Percentiles rank a stretch among this genome's conserved stretches.
Evolutionary conservation across 2,329 filamentous ascomycete species (phyloP).

Genomic region (Xylariaceae sp.): DNA sequence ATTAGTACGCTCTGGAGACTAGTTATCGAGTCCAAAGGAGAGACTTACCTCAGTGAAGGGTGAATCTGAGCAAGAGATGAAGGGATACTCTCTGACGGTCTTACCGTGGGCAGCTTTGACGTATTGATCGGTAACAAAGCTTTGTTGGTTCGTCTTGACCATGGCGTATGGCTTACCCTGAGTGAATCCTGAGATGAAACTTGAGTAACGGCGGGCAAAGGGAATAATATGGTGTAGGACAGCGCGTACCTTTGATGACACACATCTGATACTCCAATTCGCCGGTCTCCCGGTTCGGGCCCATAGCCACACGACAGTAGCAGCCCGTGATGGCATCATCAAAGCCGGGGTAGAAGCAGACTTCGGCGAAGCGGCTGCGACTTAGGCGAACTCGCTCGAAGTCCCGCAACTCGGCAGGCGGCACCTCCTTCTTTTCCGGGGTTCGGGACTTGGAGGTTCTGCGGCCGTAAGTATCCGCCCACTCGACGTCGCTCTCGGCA

Average conservation of each 20-base stretch:
- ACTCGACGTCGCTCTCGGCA: conserved; percentile 76
- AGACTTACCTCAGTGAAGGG: conserved; percentile 70
- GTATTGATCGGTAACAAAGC: conserved; percentile 82
- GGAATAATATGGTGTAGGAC: neutral
- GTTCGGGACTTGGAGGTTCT: conserved; percentile 46
- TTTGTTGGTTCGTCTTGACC: conserved; percentile 66
- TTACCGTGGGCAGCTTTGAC: conserved; percentile 78
- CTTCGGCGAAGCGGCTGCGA: conserved; percentile 78
- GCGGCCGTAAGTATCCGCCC: conserved; percentile 53
- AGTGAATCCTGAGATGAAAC: conserved; percentile 58
- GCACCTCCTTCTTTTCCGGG: conserved; percentile 60
- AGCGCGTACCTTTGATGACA: conserved; percentile 69
- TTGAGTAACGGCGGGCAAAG: conserved; percentile 22
- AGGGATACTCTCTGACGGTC: conserved; percentile 78
- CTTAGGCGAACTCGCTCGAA: conserved; percentile 81
- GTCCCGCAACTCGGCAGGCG: conserved; percentile 71
- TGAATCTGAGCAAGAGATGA: conserved; percentile 84
- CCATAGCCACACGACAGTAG: conserved; percentile 80
- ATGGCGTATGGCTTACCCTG: conserved; percentile 81
- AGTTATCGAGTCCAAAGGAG: neutral
- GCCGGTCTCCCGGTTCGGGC: conserved; percentile 64
- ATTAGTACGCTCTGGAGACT: conserved; percentile 22
- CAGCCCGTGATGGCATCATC: conserved; percentile 77
- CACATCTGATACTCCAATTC: conserved; percentile 83
- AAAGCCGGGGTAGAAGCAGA: conserved; percentile 92